Conservation (phyloP, 495 filamentous ascomycete genomes). For the Xylaria sp. region DNA sequence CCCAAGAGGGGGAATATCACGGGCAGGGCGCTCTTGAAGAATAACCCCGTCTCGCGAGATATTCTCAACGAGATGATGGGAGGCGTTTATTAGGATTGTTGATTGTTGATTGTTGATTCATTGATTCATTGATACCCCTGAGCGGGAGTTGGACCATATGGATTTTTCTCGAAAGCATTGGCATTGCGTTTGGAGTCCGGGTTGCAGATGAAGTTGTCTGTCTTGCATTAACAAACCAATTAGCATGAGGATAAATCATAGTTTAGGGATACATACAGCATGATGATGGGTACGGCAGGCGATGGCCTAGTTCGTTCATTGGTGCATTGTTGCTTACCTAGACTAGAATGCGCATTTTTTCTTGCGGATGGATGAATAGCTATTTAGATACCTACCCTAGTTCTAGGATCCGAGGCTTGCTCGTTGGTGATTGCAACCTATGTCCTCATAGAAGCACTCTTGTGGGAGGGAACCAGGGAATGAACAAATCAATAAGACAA, state of each 20-base stretch:
- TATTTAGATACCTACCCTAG: not conserved
- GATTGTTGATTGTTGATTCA: not conserved
- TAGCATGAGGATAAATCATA: constrained; percentile 6
- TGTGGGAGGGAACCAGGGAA: not conserved
- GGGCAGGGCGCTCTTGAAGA: constrained; percentile 47
- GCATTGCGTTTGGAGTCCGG: not conserved
- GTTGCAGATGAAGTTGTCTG: not conserved
- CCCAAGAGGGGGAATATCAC: constrained; percentile 48
- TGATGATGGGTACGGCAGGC: not conserved
- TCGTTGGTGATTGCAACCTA: not conserved
- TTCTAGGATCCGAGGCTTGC: not conserved
- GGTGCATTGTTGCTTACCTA: not conserved
- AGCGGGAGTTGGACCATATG: not conserved
- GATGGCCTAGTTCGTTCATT: not conserved
- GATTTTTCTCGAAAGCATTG: not conserved
- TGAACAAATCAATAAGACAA: not conserved
- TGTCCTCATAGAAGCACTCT: not conserved
- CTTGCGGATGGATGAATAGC: not conserved
- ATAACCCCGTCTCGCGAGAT: constrained; percentile 53
- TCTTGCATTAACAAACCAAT: constrained; percentile 2
- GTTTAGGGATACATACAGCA: not conserved
- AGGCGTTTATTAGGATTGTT: constrained; percentile 37
- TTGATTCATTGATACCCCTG: not conserved
- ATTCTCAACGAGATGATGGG: constrained; percentile 57
- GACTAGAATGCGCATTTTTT: not conserved